Base-by-base conservation (phyloP, 225 moss, liverwort and hornwort species). In the Pseudoscleropodium purum region DNA sequence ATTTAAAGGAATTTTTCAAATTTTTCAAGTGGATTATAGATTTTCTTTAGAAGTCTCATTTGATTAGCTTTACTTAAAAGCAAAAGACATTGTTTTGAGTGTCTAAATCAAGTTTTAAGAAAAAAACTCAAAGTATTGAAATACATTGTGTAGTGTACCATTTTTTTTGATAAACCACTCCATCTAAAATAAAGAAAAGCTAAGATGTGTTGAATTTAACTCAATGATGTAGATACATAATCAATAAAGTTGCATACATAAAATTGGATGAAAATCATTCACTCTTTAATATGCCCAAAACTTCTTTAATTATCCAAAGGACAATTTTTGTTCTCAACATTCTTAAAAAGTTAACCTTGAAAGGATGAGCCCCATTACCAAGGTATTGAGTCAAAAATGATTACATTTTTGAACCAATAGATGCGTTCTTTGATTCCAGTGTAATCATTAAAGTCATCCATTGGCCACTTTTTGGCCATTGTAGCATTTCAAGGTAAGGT, bases 1-100 rank as follows among this genome's bases (percentile, higher is more conserved):
- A 16, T 43, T 43, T 18, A 3, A 27, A 43, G 0, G 43, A 73
- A 41, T 14, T 27, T 15, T 41, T 15, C 9, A 45, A 45, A 10
- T 10, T 16, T 4, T 74, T 45, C 10, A 43, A 74, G 6, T 75
- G 0, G 4, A 47, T 75, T 74, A 26, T 17, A 7, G 45, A 45
- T 0, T 18, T 2, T 4, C 6, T 74, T 45, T 0, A 11, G 0
- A 29, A 6, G 4, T 45, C 17, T 74, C 0, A 74, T 45, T 45
- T 45, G 16, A 0, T 10, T 29, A 29, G 30, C 18, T 45, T 29
- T 1, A 0, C 3, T 73, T 3, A 2, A 72, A 72, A 27, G 1
- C 3, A 26, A 16, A 72, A 41, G 3, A 26, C 43, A 26, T 7
- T 27, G 0, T 72, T 41, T 41, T 15, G 1, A 72, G 3, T 27